Base-by-base conservation (phyloP, 2,329 filamentous ascomycete genomes). In the Ceratocystis harringtonii region DNA sequence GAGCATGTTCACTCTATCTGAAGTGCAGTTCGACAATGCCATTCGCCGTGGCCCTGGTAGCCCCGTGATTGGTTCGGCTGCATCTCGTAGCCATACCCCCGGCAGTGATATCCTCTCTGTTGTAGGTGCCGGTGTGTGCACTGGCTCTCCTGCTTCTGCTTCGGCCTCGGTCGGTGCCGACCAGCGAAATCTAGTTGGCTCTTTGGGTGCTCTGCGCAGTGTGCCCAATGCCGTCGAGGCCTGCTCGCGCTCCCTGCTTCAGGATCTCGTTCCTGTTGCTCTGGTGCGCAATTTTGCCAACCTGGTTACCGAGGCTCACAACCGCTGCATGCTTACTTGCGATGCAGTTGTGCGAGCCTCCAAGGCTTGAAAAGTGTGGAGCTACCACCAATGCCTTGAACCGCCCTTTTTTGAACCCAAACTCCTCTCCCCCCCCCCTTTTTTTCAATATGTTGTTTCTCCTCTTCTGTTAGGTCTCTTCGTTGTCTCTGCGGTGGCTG, bases 281-380 rank as follows among this genome's bases (percentile, higher is more conserved):
- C 91, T 97, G 61, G 90, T 99, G 64, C 85, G 86, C 70, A 90
- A 92, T 74, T 97, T 97, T 78, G 89, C 89, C 71, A 89, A 90
- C 76, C 91, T 95, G 83, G 88, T 96, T 71, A 84, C 88, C 69
- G 88, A 94, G 72, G 87, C 82, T 76, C 86, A 81, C 15, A 41
- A 17, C 45, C 60, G 64, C 30, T 66, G 58, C 32, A 62, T 62
- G 44, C 15, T 43, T 43, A 48, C 64, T 30, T 12, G 22, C 22
- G 32, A 57, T 28, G 22, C 32, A 17, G 41, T 45, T 55, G 55
- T 66, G 60, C 44, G 45, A 12, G 44, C 60, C 48, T 43, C 64
- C 22, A 62, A 62, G 48, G 64, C 64, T 63, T 66, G 55, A 66
- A 63, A 44, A 8, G 44, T 19, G 4, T 52, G 22, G 50, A 61